Base-by-base conservation (phyloP, 345 rosid genomes). In the Eucalyptus urophylla region DNA sequence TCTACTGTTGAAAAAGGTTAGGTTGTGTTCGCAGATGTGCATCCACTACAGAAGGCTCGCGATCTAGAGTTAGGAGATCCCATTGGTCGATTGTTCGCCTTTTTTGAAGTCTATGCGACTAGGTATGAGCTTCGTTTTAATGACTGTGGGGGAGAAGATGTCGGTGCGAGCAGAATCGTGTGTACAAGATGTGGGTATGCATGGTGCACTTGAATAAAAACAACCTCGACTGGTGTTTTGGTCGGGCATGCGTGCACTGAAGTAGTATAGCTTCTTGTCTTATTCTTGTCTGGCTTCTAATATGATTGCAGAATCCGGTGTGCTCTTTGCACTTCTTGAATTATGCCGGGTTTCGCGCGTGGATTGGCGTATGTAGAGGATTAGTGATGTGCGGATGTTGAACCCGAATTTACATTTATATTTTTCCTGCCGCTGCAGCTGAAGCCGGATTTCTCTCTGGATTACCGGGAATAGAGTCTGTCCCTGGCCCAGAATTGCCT, bases 401-500 rank as follows among this genome's bases (percentile, higher is more conserved):
- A 76, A 76, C 8, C 80, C 0, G 80, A 69, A 69, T 33, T 69
- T 31, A 8, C 83, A 17, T 21, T 37, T 45, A 29, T 31, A 27
- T 45, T 31, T 65, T 87, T 90, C 37, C 86, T 50, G 22, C 49
- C 87, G 90, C 87, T 90, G 94, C 96, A 96, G 99, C 96, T 69
- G 86, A 93, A 90, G 99, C 99, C 27, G 99, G 99, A 21, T 6
- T 97, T 62, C 87, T 97, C 92, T 97, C 99, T 2, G 99, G 99
- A 89, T 91, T 91, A 29, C 43, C 99, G 13, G 99, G 99, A 51
- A 92, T 97, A 87, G 99, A 96, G 93, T 97, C 99, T 86, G 89
- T 96, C n/a, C 99, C 99, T 11, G 97, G 98, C 49, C 99, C 99
- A 13, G 87, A 95, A 86, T 90, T 97, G 89, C 99, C 99, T 50